Evolutionary conservation across 306 rosid species (phyloP), one percentile per base, ranked within the genome.

Genomic region (Pyrus bretschneideri): DNA sequence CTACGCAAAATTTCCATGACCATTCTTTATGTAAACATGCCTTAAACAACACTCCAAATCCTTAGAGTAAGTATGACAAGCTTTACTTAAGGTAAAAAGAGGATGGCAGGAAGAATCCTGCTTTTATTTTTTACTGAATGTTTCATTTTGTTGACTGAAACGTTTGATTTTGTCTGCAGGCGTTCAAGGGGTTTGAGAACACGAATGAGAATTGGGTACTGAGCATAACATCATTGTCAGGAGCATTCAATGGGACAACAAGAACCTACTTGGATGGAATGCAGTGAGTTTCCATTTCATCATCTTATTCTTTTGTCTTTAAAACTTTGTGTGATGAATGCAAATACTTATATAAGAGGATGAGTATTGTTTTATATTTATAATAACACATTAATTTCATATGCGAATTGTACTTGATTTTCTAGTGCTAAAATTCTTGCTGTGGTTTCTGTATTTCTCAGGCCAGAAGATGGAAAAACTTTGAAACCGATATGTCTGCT

Each of bases 231-330:
- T 83, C 98, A 68, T 86, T 96, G 76, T 96, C 99, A 0, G 99
- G 99, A 72, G 98, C 97, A 21, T 96, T 96, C 84, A 96, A 96
- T 85, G 99, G 99, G 76, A 96, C 98, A 21, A 96, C 99, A 23
- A 92, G 99, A 82, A 71, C 98, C 78, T 96, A 96, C 86, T 63
- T 87, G 21, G 99, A 96, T 80, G 99, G 99, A 81, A 88, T 96
- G 88, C 97, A 85, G 99, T 95, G 86, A 92, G 99, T 89, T 81
- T 73, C 67, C 23, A 40, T 69, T 60, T 69, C 49, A 31, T 60
- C 29, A 9, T 68, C 72, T 72, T 65, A 11, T 19, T 69, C 35
- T n/a, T 68, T n/a, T 68, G n/a, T 74, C 23, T 15, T 3, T 57
- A 21, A 57, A n/a, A 57, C 29, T 57, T 5, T 9, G 27, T 51